Conservation (phyloP, 441 rosid species). For the Brassica hybrid region DNA sequence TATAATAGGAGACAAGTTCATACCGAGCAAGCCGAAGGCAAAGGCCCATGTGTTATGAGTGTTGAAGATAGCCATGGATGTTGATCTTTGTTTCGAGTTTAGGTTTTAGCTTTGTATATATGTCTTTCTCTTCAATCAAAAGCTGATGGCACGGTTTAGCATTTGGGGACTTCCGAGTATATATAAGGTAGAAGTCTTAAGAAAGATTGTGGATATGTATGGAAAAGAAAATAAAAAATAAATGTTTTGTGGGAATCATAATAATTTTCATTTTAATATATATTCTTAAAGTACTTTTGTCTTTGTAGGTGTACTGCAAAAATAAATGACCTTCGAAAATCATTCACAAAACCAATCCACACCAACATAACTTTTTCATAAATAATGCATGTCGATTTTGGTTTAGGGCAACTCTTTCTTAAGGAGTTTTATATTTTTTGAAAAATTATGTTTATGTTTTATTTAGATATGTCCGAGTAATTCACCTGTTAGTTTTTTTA, state of each 20-base stretch:
- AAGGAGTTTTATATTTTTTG: too few relatives aligned
- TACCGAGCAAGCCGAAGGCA: slow-evolving; percentile 66
- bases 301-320: slow-evolving; percentile 23
- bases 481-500: not conserved
- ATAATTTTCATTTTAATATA: not conserved
- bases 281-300: slow-evolving; percentile 6
- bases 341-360: slow-evolving; percentile 24
- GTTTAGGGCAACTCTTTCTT: slow-evolving; percentile 27
- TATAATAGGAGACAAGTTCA: not conserved
- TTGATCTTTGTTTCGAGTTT: not conserved
- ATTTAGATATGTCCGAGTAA: too few relatives aligned
- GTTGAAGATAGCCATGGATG: slow-evolving; percentile 50
- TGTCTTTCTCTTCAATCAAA: slow-evolving; percentile 21
- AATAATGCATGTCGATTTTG: slow-evolving; percentile 30
- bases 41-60: slow-evolving; percentile 54
- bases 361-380: slow-evolving; percentile 14
- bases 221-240: not conserved
- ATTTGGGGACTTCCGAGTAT: slow-evolving; percentile 18
- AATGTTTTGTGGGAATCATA: slow-evolving; percentile 11
- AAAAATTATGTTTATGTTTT: too few relatives aligned
- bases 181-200: slow-evolving; percentile 21
- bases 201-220: slow-evolving; percentile 13
- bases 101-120: slow-evolving; percentile 5
- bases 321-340: slow-evolving; percentile 6
- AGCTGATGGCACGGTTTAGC: slow-evolving; percentile 37